Evolutionary conservation across 306 rosid genomes (phyloP), one percentile per base, ranked within the genome.

Genomic region (Acacia melanoxylon): DNA sequence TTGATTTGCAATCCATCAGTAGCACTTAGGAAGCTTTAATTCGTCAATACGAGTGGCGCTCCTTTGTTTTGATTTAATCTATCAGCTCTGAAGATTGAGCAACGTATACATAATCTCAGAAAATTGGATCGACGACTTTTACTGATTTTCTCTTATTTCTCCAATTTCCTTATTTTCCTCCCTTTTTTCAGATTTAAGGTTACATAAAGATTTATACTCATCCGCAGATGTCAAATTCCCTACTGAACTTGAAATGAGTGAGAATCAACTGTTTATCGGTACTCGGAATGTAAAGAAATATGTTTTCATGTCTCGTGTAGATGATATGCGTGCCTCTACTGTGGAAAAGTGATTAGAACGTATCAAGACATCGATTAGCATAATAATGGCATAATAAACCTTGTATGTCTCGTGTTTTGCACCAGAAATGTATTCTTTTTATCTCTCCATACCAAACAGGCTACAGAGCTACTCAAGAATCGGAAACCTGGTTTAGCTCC

Each of bases 1-100:
- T 11, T 24, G 24, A 22, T 22, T 24, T 22, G 33, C 31, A 10
- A 22, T 59, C 33, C 29, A 22, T 22, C 19, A 12, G 71, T 44
- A 71, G 74, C 68, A 67, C 29, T 82, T 78, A 20, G 27, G 75
- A 40, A 67, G 54, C 75, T 80, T 51, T 58, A 29, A 71, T 76
- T 75, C 66, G 24, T 69, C 74, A 33, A 65, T 37, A 44, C n/a
- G 35, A 6, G 63, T 59, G 62, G 46, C 42, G 25, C 4, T 54
- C 13, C 22, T 1, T 16, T 54, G 69, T 56, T 13, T 9, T 22
- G 12, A n/a, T 19, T 40, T 40, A 17, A 5, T 42, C 54, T n/a
- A 37, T 35, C 3, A 66, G 2, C 41, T 56, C 16, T 3, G 37
- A 59, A 66, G 73, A 67, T 44, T 16, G 19, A 41, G n/a, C 65